Conservation (phyloP, 345 rosid species). For the Camelina hispida region DNA sequence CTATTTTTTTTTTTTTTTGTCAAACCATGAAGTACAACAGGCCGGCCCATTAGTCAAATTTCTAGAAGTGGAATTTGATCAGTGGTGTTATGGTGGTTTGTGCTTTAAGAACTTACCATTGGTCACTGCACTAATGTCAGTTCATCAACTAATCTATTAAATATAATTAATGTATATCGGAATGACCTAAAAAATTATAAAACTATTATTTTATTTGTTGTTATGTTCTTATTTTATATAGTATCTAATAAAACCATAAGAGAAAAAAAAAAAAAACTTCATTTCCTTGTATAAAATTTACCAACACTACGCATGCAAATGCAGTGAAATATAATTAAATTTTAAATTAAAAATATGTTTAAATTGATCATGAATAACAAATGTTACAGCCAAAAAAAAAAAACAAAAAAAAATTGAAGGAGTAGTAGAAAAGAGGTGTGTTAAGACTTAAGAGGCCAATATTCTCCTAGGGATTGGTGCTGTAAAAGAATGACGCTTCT, state of each 20-base stretch:
- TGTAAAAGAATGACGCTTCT: conserved; percentile 49
- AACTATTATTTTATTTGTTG: not conserved
- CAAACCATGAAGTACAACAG: too few species aligned
- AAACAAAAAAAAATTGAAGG: not conserved
- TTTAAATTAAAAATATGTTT: not conserved
- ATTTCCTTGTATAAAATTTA: not conserved
- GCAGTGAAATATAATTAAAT: not conserved
- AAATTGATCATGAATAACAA: conserved; percentile 2
- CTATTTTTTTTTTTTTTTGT: too few species aligned
- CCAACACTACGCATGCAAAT: conserved; percentile 22
- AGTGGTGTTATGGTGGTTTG: too few species aligned
- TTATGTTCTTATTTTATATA: not conserved
- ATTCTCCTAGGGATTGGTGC: conserved; percentile 97
- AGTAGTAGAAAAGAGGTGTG: conserved; percentile 46
- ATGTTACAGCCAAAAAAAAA: not conserved
- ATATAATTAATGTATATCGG: not conserved
- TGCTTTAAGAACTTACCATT: too few species aligned
- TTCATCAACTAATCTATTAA: not conserved
- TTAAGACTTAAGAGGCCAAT: conserved; percentile 60
- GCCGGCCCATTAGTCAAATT: too few species aligned
- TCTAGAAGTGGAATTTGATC: too few species aligned
- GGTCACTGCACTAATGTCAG: too few species aligned
- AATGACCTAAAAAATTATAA: not conserved
- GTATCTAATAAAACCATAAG: not conserved
- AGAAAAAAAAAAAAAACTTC: not conserved